Percentiles rank a stretch among this genome's conserved stretches.
Evolutionary conservation across 768 basidiomycete species (phyloP).

Genomic region (Leccinum variicolor): DNA sequence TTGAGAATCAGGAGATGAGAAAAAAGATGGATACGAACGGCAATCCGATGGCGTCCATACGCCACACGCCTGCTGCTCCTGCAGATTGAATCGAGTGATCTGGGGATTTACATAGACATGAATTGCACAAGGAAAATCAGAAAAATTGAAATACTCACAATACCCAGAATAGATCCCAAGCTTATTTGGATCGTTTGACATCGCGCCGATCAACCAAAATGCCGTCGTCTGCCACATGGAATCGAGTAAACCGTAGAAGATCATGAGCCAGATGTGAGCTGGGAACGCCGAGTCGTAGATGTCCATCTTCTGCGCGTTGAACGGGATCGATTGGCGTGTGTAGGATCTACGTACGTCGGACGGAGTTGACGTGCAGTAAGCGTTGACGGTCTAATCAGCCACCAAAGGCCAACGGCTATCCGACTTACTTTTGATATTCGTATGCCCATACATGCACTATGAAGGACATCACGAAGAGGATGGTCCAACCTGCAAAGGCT

Average conservation of each 20-base stretch:
- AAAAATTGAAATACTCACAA: slow-evolving; percentile 60
- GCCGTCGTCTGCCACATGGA: slow-evolving; percentile 79
- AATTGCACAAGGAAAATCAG: background rate
- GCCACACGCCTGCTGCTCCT: slow-evolving; percentile 69
- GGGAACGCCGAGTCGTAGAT: slow-evolving; percentile 33
- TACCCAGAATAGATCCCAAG: slow-evolving; percentile 77
- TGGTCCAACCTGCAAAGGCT: slow-evolving; percentile 62
- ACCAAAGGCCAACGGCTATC: background rate
- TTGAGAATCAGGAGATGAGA: background rate
- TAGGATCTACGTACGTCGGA: slow-evolving; percentile 40
- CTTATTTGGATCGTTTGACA: slow-evolving; percentile 77
- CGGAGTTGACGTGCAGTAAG: background rate
- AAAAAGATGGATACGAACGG: slow-evolving; percentile 46
- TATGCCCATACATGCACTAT: slow-evolving; percentile 72
- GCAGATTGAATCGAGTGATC: slow-evolving; percentile 77
- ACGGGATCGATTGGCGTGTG: slow-evolving; percentile 49
- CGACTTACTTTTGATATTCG: slow-evolving; percentile 61
- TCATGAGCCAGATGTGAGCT: slow-evolving; percentile 53
- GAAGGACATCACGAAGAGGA: slow-evolving; percentile 61
- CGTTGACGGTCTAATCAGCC: background rate
- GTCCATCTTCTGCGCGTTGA: slow-evolving; percentile 49
- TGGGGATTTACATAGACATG: slow-evolving; percentile 7
- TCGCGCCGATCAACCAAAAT: slow-evolving; percentile 80
- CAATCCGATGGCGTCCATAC: slow-evolving; percentile 58
- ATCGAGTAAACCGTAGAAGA: slow-evolving; percentile 69